Conservation (phyloP, 768 basidiomycete genomes). For the Candolleomyces eurysporus region DNA sequence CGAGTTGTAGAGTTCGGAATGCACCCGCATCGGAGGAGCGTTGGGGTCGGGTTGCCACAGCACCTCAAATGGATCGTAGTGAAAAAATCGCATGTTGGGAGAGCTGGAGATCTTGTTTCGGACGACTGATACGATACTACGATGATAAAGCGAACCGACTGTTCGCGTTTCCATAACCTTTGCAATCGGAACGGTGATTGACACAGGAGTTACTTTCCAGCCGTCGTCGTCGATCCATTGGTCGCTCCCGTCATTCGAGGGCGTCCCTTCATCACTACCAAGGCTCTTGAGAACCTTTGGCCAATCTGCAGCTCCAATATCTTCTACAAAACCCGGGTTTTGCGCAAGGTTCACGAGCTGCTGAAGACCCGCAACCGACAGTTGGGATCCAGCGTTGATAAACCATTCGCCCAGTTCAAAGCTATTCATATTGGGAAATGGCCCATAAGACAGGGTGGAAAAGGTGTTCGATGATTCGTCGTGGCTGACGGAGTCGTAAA, state of each 20-base stretch:
- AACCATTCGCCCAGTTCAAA: not conserved
- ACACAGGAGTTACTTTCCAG: not conserved
- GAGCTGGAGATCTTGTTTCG: not conserved
- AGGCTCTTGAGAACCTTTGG: not conserved
- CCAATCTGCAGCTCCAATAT: not conserved
- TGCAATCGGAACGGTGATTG: not conserved
- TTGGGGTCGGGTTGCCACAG: not conserved
- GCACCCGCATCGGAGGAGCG: not conserved
- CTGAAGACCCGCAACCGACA: not conserved
- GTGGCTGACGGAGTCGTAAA: not conserved
- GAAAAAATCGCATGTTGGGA: not conserved
- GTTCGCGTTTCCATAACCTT: not conserved
- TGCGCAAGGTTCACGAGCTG: not conserved
- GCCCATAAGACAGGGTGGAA: not conserved
- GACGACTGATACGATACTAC: constrained; percentile 1
- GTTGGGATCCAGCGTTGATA: not conserved
- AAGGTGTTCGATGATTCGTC: not conserved
- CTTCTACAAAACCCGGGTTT: not conserved
- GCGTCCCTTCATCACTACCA: not conserved
- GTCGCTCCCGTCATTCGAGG: not conserved
- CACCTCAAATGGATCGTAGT: constrained; percentile 3
- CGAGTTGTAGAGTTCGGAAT: constrained; percentile 6
- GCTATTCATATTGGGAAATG: not conserved
- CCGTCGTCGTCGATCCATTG: not conserved
- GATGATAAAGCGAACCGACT: constrained; percentile 2